A percentile compares a stretch with the other conserved stretches of the same genome.
Conservation (phyloP, 2,329 filamentous ascomycete genomes). For the Pseudogymnoascus destructans region DNA sequence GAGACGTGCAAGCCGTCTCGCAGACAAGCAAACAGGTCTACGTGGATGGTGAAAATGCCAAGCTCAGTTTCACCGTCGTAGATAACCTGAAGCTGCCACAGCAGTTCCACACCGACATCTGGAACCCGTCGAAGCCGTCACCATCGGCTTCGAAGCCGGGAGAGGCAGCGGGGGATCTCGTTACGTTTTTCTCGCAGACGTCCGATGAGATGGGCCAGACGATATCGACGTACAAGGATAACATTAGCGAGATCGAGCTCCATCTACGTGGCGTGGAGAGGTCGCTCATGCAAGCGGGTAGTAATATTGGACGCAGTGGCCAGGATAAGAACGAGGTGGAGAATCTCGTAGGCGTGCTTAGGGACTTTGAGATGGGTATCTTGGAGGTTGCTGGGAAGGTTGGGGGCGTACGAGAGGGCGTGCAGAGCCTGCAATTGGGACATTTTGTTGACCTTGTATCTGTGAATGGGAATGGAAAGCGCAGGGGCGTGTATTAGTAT, state of each 20-base stretch:
- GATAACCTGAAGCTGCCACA: constrained; percentile 61
- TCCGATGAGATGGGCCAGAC: constrained; percentile 48
- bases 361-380: constrained; percentile 53
- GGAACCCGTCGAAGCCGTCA: constrained; percentile 32
- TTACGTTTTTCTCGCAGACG: constrained; percentile 49
- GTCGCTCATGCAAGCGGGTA: constrained; percentile 38
- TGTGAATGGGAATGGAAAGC: constrained; percentile 2
- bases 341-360: constrained; percentile 44
- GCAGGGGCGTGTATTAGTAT: constrained; percentile 9
- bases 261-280: constrained; percentile 52
- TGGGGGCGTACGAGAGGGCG: constrained; percentile 44
- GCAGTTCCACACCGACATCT: constrained; percentile 35
- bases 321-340: constrained; percentile 32
- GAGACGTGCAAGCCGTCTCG: constrained; percentile 48
- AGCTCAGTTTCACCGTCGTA: constrained; percentile 58
- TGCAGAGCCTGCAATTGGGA: constrained; percentile 44
- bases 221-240: constrained; percentile 42
- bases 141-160: constrained; percentile 30
- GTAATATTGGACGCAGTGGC: constrained; percentile 21
- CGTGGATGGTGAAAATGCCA: constrained; percentile 56
- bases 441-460: constrained; percentile 15
- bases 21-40: constrained; percentile 43
- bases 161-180: constrained; percentile 44
- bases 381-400: constrained; percentile 49
- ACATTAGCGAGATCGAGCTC: constrained; percentile 50